Base-by-base conservation (phyloP, 2,329 filamentous ascomycete genomes). In the Chrysoporthe puriensis region DNA sequence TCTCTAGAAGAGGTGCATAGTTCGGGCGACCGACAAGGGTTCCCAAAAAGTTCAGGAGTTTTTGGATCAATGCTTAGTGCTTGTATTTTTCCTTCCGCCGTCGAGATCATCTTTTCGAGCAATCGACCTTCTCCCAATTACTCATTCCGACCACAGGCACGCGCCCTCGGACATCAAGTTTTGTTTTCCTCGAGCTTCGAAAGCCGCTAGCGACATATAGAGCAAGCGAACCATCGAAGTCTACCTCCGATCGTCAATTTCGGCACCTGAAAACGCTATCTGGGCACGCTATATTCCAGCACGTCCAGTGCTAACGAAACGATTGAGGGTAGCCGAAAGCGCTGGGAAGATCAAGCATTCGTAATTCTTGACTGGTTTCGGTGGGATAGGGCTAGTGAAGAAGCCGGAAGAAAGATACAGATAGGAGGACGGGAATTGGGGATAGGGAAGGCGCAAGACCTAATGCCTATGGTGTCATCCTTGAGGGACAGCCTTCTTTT, bases 11-110 rank as follows among this genome's bases (percentile, higher is more conserved):
- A 68, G 61, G 62, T 63, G 65, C 66, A 68, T 68, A 63, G 57
- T 60, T 68, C 68, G 68, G 68, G 68, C 68, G 56, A 69, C 68
- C 68, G 68, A 69, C 59, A 69, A 63, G 59, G 66, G 44, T 50
- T 67, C 63, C 44, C 54, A 59, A 69, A 58, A 65, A 56, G 21
- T 62, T 18, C 46, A 57, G n/a, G 62, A 63, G 54, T 54, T 68
- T 56, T 11, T 54, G 57, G 44, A 9, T 65, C n/a, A n/a, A 18
- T n/a, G 62, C 32, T 21, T n/a, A 50, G 21, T 13, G 26, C 48
- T 13, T 42, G 54, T 36, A 36, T 34, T 62, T 34, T 56, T 57
- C 9, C 34, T 54, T 43, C 50, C 18, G n/a, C 59, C 14, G 52
- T 62, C 42, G 52, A 66, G 64, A 58, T 52, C 42, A 50, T 16